Evolutionary conservation across 1,284 basidiomycete genomes (phyloP).

Genomic region (Meira nashicola): DNA sequence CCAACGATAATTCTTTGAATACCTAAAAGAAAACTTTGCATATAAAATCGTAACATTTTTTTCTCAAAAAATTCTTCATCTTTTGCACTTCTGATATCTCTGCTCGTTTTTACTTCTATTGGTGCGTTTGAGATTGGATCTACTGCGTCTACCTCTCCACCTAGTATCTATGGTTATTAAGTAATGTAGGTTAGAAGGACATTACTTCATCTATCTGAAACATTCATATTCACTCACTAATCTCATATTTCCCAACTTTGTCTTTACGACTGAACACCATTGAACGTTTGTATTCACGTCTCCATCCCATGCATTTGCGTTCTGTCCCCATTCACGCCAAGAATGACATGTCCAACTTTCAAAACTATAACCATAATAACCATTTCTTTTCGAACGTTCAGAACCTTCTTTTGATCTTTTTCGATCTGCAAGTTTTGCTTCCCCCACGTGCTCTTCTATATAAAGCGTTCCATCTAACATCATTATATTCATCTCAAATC

Average conservation of each 20-base stretch:
- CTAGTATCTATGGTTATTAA: no score
- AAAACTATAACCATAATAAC: slow-evolving; percentile 63
- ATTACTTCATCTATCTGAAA: slow-evolving; percentile 92
- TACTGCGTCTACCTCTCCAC: slow-evolving; percentile 2
- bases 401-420: slow-evolving; percentile 50
- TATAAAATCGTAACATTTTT: slow-evolving; percentile 85
- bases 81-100: slow-evolving; percentile 65
- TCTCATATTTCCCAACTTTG: slow-evolving; percentile 74
- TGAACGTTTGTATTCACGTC: slow-evolving; percentile 90
- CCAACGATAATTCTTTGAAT: slow-evolving; percentile 80
- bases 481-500: slow-evolving; percentile 69
- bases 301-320: slow-evolving; percentile 63
- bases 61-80: slow-evolving; percentile 71
- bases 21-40: slow-evolving; percentile 87
- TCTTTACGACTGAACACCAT: slow-evolving; percentile 90
- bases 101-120: slow-evolving; percentile 92
- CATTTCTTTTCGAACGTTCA: slow-evolving; percentile 14
- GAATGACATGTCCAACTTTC: slow-evolving; percentile 61
- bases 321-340: neutral
- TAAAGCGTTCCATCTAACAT: slow-evolving; percentile 64
- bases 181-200: no score
- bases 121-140: slow-evolving; percentile 42
- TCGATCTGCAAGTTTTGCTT: slow-evolving; percentile 63
- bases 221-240: no score
- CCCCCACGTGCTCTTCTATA: slow-evolving; percentile 71